Conservation (phyloP, 2,329 filamentous ascomycete species). For the Cryphonectria carpinicola region DNA sequence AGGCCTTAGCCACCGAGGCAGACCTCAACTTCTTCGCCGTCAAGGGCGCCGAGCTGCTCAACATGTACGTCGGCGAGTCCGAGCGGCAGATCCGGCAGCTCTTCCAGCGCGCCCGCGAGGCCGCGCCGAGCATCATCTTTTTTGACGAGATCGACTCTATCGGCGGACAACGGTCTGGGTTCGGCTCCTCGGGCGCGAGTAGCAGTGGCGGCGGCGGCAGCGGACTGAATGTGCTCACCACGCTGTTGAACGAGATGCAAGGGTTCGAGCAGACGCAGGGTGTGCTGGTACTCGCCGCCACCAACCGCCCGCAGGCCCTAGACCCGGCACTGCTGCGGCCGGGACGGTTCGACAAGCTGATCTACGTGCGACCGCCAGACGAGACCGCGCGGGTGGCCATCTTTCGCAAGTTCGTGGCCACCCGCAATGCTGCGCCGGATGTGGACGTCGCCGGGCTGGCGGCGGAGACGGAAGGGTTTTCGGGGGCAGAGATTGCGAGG, state of each 20-base stretch:
- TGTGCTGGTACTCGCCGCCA: constrained; percentile 87
- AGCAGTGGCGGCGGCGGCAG: constrained; percentile 37
- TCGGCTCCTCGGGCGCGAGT: constrained; percentile 41
- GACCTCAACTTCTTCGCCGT: constrained; percentile 93
- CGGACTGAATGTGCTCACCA: constrained; percentile 83
- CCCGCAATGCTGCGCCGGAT: constrained; percentile 62
- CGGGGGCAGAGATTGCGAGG: constrained; percentile 77
- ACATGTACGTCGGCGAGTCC: constrained; percentile 96
- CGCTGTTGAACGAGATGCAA: constrained; percentile 92
- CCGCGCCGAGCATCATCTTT: constrained; percentile 90
- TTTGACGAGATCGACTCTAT: constrained; percentile 97
- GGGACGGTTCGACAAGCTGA: constrained; percentile 80
- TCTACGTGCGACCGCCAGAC: constrained; percentile 86
- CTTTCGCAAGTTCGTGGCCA: constrained; percentile 67
- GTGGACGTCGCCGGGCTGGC: constrained; percentile 70
- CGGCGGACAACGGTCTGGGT: constrained; percentile 56
- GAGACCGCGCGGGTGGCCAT: constrained; percentile 75
- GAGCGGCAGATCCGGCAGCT: constrained; percentile 84
- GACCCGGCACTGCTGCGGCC: constrained; percentile 85
- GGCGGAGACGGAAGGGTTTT: constrained; percentile 71
- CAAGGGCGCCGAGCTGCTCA: constrained; percentile 89
- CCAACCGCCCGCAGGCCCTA: constrained; percentile 84
- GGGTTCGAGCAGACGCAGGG: constrained; percentile 84
- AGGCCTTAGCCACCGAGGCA: constrained; percentile 88
- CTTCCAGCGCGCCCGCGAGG: constrained; percentile 83